phyloP scores from a whole-genome alignment of 2,329 filamentous ascomycete species.

The Fusarium nisikadoi region DNA sequence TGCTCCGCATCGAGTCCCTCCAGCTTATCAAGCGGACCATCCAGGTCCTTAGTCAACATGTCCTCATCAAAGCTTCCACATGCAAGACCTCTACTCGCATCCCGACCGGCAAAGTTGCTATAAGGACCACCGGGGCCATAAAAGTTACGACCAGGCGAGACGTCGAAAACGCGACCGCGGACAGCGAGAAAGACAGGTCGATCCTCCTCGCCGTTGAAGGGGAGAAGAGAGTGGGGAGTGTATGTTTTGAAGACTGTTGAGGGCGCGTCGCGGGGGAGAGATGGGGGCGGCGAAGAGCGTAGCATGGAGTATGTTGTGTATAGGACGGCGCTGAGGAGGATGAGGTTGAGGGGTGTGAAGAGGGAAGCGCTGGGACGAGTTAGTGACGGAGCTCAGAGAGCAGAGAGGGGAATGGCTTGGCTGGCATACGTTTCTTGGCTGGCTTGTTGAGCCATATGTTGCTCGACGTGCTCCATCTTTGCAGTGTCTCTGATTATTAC shows the following conservation, averaged over 20 bases:
- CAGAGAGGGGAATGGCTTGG: neutral
- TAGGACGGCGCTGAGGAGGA: constrained; percentile 66
- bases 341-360: constrained; percentile 70
- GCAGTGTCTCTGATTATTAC: neutral
- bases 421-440: constrained; percentile 54
- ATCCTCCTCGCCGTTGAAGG: constrained; percentile 81
- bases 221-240: constrained; percentile 83
- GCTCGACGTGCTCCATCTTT: constrained; percentile 68
- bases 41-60: constrained; percentile 92
- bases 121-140: constrained; percentile 97
- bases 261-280: constrained; percentile 63
- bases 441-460: constrained; percentile 65
- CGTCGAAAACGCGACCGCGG: constrained; percentile 90
- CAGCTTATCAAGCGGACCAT: constrained; percentile 82
- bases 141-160: constrained; percentile 86
- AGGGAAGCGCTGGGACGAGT: constrained; percentile 53
- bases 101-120: constrained; percentile 93
- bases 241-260: constrained; percentile 74
- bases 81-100: constrained; percentile 88
- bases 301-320: constrained; percentile 69
- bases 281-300: constrained; percentile 58
- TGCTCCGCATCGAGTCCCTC: constrained; percentile 78
- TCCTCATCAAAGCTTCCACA: constrained; percentile 93
- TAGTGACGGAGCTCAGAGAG: neutral
- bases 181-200: constrained; percentile 90